Conservation (phyloP, 2,329 filamentous ascomycete species). For the Cladorrhinum sp. region DNA sequence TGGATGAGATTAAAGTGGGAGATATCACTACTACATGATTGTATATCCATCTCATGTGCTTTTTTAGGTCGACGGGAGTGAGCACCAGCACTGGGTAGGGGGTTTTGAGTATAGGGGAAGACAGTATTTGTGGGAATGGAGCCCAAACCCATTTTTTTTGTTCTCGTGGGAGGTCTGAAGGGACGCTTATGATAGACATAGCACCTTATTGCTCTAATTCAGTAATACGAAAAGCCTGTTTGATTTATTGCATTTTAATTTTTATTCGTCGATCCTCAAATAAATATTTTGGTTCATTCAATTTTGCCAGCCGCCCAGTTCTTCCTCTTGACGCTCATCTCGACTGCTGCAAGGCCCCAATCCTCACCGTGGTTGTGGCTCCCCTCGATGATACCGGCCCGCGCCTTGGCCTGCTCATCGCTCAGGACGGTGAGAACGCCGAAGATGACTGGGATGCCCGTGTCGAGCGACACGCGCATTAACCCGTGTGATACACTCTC, state of each 20-base stretch:
- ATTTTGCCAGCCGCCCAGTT: constrained; percentile 74
- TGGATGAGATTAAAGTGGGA: constrained; percentile 1
- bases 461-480: constrained; percentile 91
- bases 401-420: constrained; percentile 81
- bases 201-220: constrained; percentile 29
- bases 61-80: background rate
- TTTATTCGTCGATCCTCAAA: background rate
- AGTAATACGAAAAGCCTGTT: constrained; percentile 25
- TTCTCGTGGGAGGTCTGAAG: constrained; percentile 14
- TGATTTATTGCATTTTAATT: constrained; percentile 31
- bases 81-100: background rate
- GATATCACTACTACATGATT: background rate
- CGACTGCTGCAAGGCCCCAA: constrained; percentile 92
- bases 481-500: constrained; percentile 87
- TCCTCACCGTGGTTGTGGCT: constrained; percentile 94
- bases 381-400: constrained; percentile 68
- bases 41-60: constrained; percentile 3
- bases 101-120: background rate
- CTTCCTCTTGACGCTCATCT: constrained; percentile 84
- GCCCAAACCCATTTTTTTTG: constrained; percentile 3
- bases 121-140: background rate
- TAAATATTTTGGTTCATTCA: constrained; percentile 34
- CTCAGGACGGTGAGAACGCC: constrained; percentile 84
- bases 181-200: constrained; percentile 31
- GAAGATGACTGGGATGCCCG: constrained; percentile 85